These are phyloP conservation scores for Ceratobasidium sp. DNA, from an alignment of 1,284 basidiomycete species.

Conservation along the genomic window DNA sequence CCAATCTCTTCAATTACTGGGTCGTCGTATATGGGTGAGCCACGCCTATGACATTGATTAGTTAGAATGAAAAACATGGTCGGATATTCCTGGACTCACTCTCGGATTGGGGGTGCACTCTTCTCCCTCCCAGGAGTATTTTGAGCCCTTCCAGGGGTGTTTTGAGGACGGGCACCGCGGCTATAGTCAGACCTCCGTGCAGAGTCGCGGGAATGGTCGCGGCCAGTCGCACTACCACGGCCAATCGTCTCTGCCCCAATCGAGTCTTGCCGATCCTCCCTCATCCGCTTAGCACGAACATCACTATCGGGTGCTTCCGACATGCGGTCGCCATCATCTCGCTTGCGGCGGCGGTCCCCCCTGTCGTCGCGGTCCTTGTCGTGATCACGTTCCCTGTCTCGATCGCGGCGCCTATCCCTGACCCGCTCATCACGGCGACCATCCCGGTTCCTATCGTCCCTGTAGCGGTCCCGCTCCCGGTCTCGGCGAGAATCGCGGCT, in stretches of 20 bases:
- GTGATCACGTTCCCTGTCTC: conserved; percentile 55
- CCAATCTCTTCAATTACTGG: conserved; percentile 68
- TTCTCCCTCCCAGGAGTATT: conserved; percentile 52
- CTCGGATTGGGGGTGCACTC: conserved; percentile 60
- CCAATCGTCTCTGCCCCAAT: conserved; percentile 51
- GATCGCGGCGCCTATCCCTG: conserved; percentile 60
- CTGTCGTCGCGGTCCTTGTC: conserved; percentile 61
- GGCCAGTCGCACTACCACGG: conserved; percentile 55
- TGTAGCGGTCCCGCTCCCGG: conserved; percentile 56
- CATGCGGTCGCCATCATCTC: conserved; percentile 61
- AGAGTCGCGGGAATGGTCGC: conserved; percentile 40
- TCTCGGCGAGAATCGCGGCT: conserved; percentile 48
- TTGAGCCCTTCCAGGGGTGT: conserved; percentile 47
- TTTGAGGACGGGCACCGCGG: conserved; percentile 56
- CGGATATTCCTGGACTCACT: conserved; percentile 49
- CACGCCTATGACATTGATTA: conserved; percentile 59
- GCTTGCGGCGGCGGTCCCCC: conserved; percentile 70
- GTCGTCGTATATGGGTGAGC: conserved; percentile 77
- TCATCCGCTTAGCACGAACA: conserved; percentile 46
- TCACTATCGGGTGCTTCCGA: conserved; percentile 55
- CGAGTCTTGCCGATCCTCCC: conserved; percentile 41
- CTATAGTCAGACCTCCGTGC: conserved; percentile 56
- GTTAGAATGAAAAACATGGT: neutral
- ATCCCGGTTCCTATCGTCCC: conserved; percentile 55
- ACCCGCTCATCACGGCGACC: conserved; percentile 52